Evolutionary conservation across 2,329 filamentous ascomycete genomes (phyloP).

Genomic region (Trichoderma semiorbis): DNA sequence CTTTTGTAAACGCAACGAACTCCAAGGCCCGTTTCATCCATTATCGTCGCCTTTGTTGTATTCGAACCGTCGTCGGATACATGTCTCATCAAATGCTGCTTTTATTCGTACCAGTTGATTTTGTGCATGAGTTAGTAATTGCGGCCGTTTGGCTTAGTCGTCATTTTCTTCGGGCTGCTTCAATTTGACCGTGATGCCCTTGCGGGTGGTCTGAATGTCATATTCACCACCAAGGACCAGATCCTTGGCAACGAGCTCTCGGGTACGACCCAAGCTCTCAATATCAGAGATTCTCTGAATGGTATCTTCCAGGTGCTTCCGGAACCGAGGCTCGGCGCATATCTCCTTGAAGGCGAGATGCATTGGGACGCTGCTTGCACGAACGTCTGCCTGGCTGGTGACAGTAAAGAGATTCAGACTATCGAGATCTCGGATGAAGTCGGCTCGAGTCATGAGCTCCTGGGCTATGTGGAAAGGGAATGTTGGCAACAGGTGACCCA

Average conservation of each 20-base stretch:
- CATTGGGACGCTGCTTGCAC: constrained; percentile 95
- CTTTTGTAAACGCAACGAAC: not conserved
- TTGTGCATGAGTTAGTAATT: not conserved
- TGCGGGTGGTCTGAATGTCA: constrained; percentile 49
- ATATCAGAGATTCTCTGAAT: constrained; percentile 86
- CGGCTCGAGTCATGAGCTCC: constrained; percentile 90
- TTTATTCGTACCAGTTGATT: not conserved
- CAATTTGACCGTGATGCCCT: constrained; percentile 42
- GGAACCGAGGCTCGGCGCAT: constrained; percentile 72
- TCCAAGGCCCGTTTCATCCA: not conserved
- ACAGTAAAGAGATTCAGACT: constrained; percentile 95
- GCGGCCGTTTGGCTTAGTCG: not conserved
- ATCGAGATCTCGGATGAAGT: constrained; percentile 92
- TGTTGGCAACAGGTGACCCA: constrained; percentile 73
- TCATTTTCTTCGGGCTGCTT: constrained; percentile 40
- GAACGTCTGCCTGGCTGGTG: constrained; percentile 78
- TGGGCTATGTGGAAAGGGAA: constrained; percentile 79
- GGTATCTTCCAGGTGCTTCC: constrained; percentile 76
- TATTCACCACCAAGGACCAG: constrained; percentile 83
- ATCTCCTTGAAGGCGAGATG: constrained; percentile 86
- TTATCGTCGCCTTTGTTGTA: not conserved
- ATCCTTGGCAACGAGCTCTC: constrained; percentile 93
- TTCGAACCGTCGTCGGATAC: not conserved
- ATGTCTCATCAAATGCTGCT: not conserved
- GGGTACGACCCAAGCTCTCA: constrained; percentile 87